A percentile compares a stretch with the other conserved stretches of the same genome.
Conservation (phyloP, 371 early-diverging fungal species). For the Mucor indicus region DNA sequence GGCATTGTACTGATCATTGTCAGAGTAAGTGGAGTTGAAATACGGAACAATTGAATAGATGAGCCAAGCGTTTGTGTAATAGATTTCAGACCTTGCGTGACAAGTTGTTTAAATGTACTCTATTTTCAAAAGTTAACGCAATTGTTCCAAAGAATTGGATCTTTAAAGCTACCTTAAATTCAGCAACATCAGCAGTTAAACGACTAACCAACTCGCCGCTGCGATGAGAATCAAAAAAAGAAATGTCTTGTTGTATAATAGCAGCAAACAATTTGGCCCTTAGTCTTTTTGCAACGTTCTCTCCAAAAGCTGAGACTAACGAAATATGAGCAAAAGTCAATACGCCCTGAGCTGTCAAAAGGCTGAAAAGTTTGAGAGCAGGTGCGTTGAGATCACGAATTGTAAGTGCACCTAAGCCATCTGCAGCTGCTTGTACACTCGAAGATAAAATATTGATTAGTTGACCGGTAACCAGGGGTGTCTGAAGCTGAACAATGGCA, state of each 20-base stretch:
- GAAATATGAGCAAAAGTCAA: slow-evolving; percentile 74
- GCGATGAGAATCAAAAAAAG: slow-evolving; percentile 68
- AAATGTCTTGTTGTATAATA: slow-evolving; percentile 67
- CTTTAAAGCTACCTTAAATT: slow-evolving; percentile 70
- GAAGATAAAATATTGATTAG: slow-evolving; percentile 65
- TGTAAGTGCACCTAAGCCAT: slow-evolving; percentile 19
- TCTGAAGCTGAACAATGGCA: slow-evolving; percentile 65
- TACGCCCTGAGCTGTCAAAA: slow-evolving; percentile 62
- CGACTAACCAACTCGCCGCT: slow-evolving; percentile 68
- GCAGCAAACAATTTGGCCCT: slow-evolving; percentile 51
- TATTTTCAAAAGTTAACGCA: too few relatives aligned
- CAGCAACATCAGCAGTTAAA: slow-evolving; percentile 66
- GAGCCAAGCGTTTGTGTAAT: slow-evolving; percentile 69
- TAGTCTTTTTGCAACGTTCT: slow-evolving; percentile 62
- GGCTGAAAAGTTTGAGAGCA: slow-evolving; percentile 51
- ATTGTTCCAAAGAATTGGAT: too few relatives aligned
- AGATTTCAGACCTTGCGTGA: slow-evolving; percentile 73
- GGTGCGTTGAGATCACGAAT: slow-evolving; percentile 46
- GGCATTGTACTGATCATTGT: slow-evolving; percentile 68
- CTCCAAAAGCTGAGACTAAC: slow-evolving; percentile 72
- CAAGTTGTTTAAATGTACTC: slow-evolving; percentile 69
- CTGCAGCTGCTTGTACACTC: slow-evolving; percentile 25
- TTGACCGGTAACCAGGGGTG: slow-evolving; percentile 73
- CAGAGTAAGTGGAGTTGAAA: slow-evolving; percentile 66
- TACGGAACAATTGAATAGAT: slow-evolving; percentile 57